phyloP scores from a whole-genome alignment of 2,329 filamentous ascomycete species.

The Xylaria sp. region DNA sequence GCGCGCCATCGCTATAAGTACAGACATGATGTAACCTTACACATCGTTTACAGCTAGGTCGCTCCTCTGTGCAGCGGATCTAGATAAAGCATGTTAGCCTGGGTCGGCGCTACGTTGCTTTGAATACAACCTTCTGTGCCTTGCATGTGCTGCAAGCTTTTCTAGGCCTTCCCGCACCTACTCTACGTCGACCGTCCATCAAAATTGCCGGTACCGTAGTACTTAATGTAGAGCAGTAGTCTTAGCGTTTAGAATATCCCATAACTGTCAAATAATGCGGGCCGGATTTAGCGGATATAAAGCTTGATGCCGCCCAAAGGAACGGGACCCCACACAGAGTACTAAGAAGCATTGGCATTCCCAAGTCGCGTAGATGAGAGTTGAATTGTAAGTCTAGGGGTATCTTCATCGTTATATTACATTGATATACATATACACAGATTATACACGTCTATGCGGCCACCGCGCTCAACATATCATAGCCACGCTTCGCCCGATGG shows the following conservation, averaged over 20 bases:
- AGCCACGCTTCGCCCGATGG: background rate
- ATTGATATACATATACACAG: conserved; percentile 14
- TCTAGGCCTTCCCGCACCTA: conserved; percentile 14
- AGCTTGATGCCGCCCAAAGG: background rate
- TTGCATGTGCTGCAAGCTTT: conserved; percentile 27
- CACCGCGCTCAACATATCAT: background rate
- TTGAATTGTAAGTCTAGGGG: conserved; percentile 6
- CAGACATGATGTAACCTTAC: conserved; percentile 19
- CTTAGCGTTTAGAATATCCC: background rate
- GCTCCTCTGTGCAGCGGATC: conserved; percentile 30
- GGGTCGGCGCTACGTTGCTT: background rate
- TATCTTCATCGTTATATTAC: conserved; percentile 20
- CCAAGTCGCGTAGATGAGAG: background rate
- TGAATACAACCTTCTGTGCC: conserved; percentile 19
- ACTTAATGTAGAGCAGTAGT: background rate
- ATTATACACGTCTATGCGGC: conserved; percentile 2
- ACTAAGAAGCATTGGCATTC: background rate
- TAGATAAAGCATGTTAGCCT: background rate
- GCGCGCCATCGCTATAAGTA: conserved; percentile 9
- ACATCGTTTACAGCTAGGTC: conserved; percentile 28
- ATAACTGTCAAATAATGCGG: background rate
- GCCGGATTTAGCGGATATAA: conserved; percentile 14
- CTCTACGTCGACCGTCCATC: conserved; percentile 13
- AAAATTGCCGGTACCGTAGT: background rate
- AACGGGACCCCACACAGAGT: too few relatives aligned